Evolutionary conservation across 139 green algal genomes (phyloP).

Genomic region (Microglena sp.): DNA sequence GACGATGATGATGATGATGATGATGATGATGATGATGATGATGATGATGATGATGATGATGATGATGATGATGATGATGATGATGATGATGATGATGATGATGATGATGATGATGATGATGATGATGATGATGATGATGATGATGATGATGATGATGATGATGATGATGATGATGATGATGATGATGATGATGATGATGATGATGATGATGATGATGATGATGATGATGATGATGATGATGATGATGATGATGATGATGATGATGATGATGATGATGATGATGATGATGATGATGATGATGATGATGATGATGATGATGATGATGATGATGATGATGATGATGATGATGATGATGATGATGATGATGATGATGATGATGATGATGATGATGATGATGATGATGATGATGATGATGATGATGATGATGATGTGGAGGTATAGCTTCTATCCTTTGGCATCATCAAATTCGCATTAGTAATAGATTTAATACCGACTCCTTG

Average conservation of each 20-base stretch:
- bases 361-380: slow-evolving; percentile 4
- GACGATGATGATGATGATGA: slow-evolving; percentile 2
- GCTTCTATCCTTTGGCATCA: too few relatives aligned
- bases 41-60: slow-evolving; percentile 4
- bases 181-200: slow-evolving; percentile 4
- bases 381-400: slow-evolving; percentile 4
- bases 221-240: slow-evolving; percentile 4
- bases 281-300: slow-evolving; percentile 4
- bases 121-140: slow-evolving; percentile 4
- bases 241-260: slow-evolving; percentile 4
- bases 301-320: slow-evolving; percentile 4
- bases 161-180: slow-evolving; percentile 4
- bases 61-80: slow-evolving; percentile 4
- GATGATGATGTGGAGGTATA: slow-evolving; percentile 1
- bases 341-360: slow-evolving; percentile 4
- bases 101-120: slow-evolving; percentile 4
- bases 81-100: slow-evolving; percentile 4
- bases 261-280: slow-evolving; percentile 4
- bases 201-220: slow-evolving; percentile 4
- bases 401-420: slow-evolving; percentile 4
- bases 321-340: slow-evolving; percentile 4
- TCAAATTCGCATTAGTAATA: too few relatives aligned
- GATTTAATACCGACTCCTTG: too few relatives aligned
- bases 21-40: slow-evolving; percentile 4
- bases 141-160: slow-evolving; percentile 4